These are phyloP conservation scores for Trichoderma sp. DNA, from an alignment of 2,329 filamentous ascomycete species.

Conservation along the genomic window DNA sequence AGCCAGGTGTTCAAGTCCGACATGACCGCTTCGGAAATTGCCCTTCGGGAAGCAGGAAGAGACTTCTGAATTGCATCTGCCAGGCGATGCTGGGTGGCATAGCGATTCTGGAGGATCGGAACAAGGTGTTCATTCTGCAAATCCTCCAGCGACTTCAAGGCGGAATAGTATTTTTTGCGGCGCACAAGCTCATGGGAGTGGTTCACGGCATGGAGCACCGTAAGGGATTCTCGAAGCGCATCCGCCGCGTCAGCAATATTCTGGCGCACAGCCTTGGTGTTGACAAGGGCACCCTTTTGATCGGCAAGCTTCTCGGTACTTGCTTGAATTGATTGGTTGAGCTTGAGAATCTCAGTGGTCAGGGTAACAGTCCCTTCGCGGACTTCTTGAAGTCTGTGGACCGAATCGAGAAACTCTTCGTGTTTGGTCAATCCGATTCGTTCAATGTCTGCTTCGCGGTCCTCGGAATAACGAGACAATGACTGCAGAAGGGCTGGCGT, in stretches of 20 bases:
- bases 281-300: constrained; percentile 91
- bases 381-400: constrained; percentile 89
- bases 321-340: constrained; percentile 92
- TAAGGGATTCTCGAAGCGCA: constrained; percentile 84
- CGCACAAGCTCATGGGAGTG: constrained; percentile 87
- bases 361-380: constrained; percentile 85
- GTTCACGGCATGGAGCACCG: constrained; percentile 89
- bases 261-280: constrained; percentile 85
- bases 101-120: constrained; percentile 70
- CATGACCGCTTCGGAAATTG: constrained; percentile 96
- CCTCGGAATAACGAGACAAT: constrained; percentile 68
- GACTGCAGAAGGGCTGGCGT: constrained; percentile 72
- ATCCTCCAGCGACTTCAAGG: constrained; percentile 89
- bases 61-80: constrained; percentile 95
- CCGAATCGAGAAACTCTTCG: constrained; percentile 90
- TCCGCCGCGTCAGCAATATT: constrained; percentile 93
- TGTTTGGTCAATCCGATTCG: constrained; percentile 92
- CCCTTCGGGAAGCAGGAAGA: constrained; percentile 85
- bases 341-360: constrained; percentile 83
- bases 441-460: constrained; percentile 89
- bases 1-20: constrained; percentile 95
- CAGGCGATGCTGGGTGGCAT: constrained; percentile 90
- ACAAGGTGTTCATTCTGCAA: constrained; percentile 90
- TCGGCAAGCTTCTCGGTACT: constrained; percentile 92
- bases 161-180: constrained; percentile 94